A percentile compares a stretch with the other conserved stretches of the same genome.
Evolutionary conservation across 2,329 filamentous ascomycete species (phyloP).

Genomic region (Penicillium hordei): DNA sequence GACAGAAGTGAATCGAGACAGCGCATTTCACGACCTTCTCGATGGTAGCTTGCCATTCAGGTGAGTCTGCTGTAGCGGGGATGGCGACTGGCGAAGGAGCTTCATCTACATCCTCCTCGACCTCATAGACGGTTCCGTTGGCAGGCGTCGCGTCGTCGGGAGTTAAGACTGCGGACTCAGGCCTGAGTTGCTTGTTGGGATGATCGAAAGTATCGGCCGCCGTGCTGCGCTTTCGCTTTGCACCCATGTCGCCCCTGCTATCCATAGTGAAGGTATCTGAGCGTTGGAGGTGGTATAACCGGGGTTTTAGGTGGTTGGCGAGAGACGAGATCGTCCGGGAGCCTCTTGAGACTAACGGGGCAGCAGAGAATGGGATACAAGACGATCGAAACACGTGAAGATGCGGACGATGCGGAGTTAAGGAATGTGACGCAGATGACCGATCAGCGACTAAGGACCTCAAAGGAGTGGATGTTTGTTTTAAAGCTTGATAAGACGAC

Average conservation of each 20-base stretch:
- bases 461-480: slow-evolving; percentile 1
- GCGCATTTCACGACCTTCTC: slow-evolving; percentile 92
- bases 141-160: slow-evolving; percentile 45
- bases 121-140: slow-evolving; percentile 46
- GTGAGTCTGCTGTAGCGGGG: slow-evolving; percentile 61
- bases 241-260: slow-evolving; percentile 49
- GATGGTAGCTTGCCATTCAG: slow-evolving; percentile 94
- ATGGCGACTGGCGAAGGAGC: slow-evolving; percentile 46
- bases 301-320: slow-evolving; percentile 5
- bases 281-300: slow-evolving; percentile 6
- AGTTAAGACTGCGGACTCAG: slow-evolving; percentile 44
- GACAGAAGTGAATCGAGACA: slow-evolving; percentile 98
- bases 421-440: slow-evolving; percentile 14
- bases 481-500: neutral
- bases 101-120: slow-evolving; percentile 50
- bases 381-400: neutral
- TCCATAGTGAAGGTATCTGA: slow-evolving; percentile 44
- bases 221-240: slow-evolving; percentile 58
- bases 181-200: slow-evolving; percentile 56
- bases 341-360: slow-evolving; percentile 16
- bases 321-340: slow-evolving; percentile 16
- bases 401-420: slow-evolving; percentile 11
- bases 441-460: slow-evolving; percentile 7
- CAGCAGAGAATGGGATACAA: slow-evolving; percentile 3
- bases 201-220: slow-evolving; percentile 51